Evolutionary conservation across 495 filamentous ascomycete genomes (phyloP), one percentile per base, ranked within the genome.

Genomic region (Filosporella fistucella): DNA sequence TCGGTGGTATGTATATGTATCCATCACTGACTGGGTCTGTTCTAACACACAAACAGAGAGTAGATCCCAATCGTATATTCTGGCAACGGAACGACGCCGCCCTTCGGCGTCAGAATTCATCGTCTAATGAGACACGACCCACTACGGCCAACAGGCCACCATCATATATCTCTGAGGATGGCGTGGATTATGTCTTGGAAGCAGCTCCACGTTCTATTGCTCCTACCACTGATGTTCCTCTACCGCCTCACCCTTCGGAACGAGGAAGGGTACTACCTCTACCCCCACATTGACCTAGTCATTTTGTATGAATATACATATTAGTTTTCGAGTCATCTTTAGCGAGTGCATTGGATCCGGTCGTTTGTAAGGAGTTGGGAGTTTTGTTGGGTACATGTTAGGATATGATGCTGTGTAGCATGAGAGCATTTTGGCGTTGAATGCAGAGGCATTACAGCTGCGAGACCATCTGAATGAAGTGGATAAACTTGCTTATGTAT

Each of bases 31-130:
- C 11, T 12, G 14, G 18, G 18, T 13, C 35, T 46, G 29, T 52
- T 21, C 58, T 21, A 49, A 59, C 44, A n/a, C 25, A 3, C 45
- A 7, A 8, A 28, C 54, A 85, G 81, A 75, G 88, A 34, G 82
- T 88, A 26, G 82, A 94, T 57, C 88, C 88, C 0, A 76, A 89
- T 55, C 72, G 89, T 22, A 74, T 94, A 20, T 88, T 84, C 63
- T 94, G 88, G 88, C 74, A 81, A 60, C 75, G 83, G 33, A 77
- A 80, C 53, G 47, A 55, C 7, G 49, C 45, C 9, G 39, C 54
- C 42, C 26, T 45, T 38, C 43, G 53, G 49, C 16, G 54, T 49
- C 51, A 63, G 50, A 28, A 43, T 47, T 46, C 47, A 38, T 45
- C 30, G 4, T 25, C 20, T 11, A 49, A 37, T 23, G 56, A 61